These are phyloP conservation scores for Neofusicoccum sp. DNA, from an alignment of 2,329 filamentous ascomycete genomes.

Conservation along the genomic window DNA sequence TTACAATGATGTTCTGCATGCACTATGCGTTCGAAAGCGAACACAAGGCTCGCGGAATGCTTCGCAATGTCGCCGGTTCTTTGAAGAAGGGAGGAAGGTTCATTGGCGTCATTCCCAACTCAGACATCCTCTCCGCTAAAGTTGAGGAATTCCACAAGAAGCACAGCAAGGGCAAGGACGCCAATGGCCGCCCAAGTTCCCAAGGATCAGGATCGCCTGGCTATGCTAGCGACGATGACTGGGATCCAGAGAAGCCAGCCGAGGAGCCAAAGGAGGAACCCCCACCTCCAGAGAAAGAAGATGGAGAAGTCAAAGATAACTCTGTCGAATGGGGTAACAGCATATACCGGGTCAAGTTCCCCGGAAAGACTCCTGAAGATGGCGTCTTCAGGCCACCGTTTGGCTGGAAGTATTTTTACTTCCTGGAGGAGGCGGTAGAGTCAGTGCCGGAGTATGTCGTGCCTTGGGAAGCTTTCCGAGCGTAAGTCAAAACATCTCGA, in stretches of 20 bases:
- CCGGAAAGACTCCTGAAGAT: constrained; percentile 75
- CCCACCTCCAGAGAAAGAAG: constrained; percentile 25
- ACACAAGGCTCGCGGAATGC: constrained; percentile 84
- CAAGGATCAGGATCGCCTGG: constrained; percentile 21
- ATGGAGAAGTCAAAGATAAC: constrained; percentile 48
- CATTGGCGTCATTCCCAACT: constrained; percentile 95
- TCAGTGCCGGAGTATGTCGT: constrained; percentile 97
- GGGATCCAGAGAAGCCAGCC: constrained; percentile 45
- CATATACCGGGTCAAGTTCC: constrained; percentile 89
- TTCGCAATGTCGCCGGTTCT: constrained; percentile 84
- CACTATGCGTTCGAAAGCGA: constrained; percentile 97
- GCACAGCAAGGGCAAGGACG: constrained; percentile 34
- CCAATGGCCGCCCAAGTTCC: constrained; percentile 34
- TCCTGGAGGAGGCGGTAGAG: constrained; percentile 92
- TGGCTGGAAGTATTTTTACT: constrained; percentile 98
- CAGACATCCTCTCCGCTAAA: constrained; percentile 77
- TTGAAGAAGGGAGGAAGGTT: constrained; percentile 93
- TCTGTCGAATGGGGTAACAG: constrained; percentile 84
- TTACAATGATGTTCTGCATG: constrained; percentile 99
- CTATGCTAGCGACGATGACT: constrained; percentile 36
- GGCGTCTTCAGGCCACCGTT: constrained; percentile 92
- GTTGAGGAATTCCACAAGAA: constrained; percentile 74
- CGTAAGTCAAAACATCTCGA: constrained; percentile 36
- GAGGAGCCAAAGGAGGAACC: constrained; percentile 35
- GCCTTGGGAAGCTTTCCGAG: constrained; percentile 96